Percentiles rank a stretch among this genome's conserved stretches.
phyloP scores from a whole-genome alignment of 2,329 filamentous ascomycete genomes.

The Aureobasidium sp. region DNA sequence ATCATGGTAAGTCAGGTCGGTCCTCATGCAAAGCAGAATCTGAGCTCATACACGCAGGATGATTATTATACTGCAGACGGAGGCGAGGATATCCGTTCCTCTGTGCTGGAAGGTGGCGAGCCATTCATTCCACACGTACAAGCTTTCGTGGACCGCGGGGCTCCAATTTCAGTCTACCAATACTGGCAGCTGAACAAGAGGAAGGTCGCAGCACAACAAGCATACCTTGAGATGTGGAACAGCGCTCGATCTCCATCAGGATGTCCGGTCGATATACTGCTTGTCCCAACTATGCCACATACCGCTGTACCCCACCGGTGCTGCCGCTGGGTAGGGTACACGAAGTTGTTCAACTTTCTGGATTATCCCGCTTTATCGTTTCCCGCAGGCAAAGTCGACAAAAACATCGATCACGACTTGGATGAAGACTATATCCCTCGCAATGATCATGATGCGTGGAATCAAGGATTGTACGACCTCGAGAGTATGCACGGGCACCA shows the following conservation, averaged over 20 bases:
- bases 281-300: slow-evolving; percentile 57
- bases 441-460: slow-evolving; percentile 47
- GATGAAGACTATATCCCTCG: slow-evolving; percentile 38
- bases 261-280: slow-evolving; percentile 46
- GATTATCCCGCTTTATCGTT: slow-evolving; percentile 55
- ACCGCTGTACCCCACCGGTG: slow-evolving; percentile 42
- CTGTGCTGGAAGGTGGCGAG: slow-evolving; percentile 50
- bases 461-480: slow-evolving; percentile 59
- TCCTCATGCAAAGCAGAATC: neutral
- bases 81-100: slow-evolving; percentile 53
- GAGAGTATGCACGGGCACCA: slow-evolving; percentile 78
- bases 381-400: slow-evolving; percentile 44
- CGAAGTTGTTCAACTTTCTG: slow-evolving; percentile 28
- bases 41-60: slow-evolving; percentile 36
- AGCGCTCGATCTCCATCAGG: slow-evolving; percentile 39
- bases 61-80: slow-evolving; percentile 56
- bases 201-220: slow-evolving; percentile 48
- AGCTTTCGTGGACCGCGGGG: slow-evolving; percentile 45
- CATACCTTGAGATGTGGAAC: slow-evolving; percentile 55
- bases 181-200: slow-evolving; percentile 62
- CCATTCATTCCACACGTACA: slow-evolving; percentile 54
- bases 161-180: slow-evolving; percentile 53
- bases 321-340: slow-evolving; percentile 27
- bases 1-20: slow-evolving; percentile 39
- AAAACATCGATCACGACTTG: slow-evolving; percentile 29